Conservation (phyloP, 1,139 yeast genomes). For the Yamadazyma buinensis region DNA sequence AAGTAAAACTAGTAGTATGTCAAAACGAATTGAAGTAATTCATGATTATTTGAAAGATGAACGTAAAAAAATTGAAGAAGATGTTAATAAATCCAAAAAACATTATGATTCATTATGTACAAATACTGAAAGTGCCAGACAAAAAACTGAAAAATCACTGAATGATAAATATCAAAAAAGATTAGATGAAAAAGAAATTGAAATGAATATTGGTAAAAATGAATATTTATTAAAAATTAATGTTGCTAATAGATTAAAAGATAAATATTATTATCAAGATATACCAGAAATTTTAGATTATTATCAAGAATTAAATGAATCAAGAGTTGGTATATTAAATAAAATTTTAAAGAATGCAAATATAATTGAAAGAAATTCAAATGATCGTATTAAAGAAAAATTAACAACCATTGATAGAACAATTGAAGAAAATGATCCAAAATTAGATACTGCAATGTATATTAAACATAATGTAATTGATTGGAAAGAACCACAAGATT, state of each 20-base stretch:
- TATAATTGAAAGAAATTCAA: slow-evolving; percentile 56
- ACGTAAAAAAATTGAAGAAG: slow-evolving; percentile 59
- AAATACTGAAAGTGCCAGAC: slow-evolving; percentile 74
- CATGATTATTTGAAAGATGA: slow-evolving; percentile 56
- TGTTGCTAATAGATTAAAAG: slow-evolving; percentile 86
- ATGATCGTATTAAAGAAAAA: slow-evolving; percentile 50
- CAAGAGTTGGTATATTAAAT: slow-evolving; percentile 70
- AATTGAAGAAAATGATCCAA: slow-evolving; percentile 68
- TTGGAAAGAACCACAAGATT: slow-evolving; percentile 89
- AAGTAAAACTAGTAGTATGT: slow-evolving; percentile 49
- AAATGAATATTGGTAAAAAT: slow-evolving; percentile 86
- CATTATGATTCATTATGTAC: slow-evolving; percentile 78
- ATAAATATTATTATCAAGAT: slow-evolving; percentile 90
- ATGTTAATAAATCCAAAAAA: slow-evolving; percentile 67
- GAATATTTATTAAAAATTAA: slow-evolving; percentile 75
- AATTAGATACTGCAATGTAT: slow-evolving; percentile 84
- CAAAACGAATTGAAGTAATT: slow-evolving; percentile 54
- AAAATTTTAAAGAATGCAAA: slow-evolving; percentile 64
- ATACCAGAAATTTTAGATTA: slow-evolving; percentile 88
- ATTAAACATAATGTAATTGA: slow-evolving; percentile 73
- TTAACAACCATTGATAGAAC: slow-evolving; percentile 54
- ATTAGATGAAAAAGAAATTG: slow-evolving; percentile 60
- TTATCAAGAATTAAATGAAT: slow-evolving; percentile 79
- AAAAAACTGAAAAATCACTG: slow-evolving; percentile 58
- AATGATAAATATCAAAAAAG: slow-evolving; percentile 59